Conservation (phyloP, 225 moss, liverwort and hornwort genomes). For the Asterella californica region DNA sequence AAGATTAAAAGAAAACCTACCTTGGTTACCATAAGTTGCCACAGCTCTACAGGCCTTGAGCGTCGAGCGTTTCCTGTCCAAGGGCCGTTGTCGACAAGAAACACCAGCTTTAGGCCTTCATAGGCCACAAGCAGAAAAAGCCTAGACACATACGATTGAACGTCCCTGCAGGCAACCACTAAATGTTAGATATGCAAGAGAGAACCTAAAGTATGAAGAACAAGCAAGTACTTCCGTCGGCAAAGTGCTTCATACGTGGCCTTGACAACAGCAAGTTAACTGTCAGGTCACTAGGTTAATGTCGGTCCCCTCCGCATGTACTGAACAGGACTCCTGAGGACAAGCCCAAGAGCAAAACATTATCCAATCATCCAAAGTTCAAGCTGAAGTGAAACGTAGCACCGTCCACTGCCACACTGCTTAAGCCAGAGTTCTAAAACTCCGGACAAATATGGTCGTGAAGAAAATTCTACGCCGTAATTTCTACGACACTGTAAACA, state of each 20-base stretch:
- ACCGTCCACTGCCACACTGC: neutral
- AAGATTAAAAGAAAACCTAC: slow-evolving; percentile 24
- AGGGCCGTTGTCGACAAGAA: slow-evolving; percentile 84
- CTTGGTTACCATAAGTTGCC: slow-evolving; percentile 87
- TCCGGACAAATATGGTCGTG: neutral
- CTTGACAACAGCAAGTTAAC: neutral
- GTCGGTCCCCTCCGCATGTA: neutral
- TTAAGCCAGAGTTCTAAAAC: neutral
- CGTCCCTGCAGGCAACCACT: slow-evolving; percentile 53
- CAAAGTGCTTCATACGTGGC: neutral
- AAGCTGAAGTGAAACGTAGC: no score
- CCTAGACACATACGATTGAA: slow-evolving; percentile 88
- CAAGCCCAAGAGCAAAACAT: no score
- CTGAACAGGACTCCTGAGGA: neutral
- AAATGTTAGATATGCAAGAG: neutral
- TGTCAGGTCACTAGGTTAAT: neutral
- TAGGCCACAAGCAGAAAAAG: slow-evolving; percentile 70
- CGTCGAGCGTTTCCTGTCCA: slow-evolving; percentile 68
- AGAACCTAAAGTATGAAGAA: neutral
- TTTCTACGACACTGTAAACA: neutral
- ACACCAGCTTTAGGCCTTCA: slow-evolving; percentile 70
- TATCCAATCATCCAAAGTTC: neutral
- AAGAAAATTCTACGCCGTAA: neutral
- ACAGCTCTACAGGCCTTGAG: slow-evolving; percentile 70
- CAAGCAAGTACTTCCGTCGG: neutral